These are phyloP conservation scores for Chaetomiaceae sp. DNA, from an alignment of 2,329 filamentous ascomycete species.

Conservation along the genomic window DNA sequence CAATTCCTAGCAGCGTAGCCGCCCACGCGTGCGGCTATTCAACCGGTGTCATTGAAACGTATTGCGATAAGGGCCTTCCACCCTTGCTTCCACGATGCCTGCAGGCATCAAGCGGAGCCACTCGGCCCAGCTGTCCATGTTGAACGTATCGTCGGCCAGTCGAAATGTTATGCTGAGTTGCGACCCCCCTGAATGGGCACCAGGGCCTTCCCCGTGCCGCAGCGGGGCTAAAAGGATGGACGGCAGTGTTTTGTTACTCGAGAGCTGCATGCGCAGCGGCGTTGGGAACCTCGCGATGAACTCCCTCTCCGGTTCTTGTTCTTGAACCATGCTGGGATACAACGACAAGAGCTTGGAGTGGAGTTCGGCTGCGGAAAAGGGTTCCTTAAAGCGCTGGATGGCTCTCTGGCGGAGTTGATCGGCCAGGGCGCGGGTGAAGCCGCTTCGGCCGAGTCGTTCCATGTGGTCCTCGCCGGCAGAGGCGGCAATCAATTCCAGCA, in stretches of 20 bases:
- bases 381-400: slow-evolving; percentile 37
- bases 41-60: slow-evolving; percentile 35
- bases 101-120: slow-evolving; percentile 57
- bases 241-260: slow-evolving; percentile 48
- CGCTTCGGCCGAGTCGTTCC: slow-evolving; percentile 42
- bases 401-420: slow-evolving; percentile 47
- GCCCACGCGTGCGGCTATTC: not conserved
- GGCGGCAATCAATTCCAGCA: slow-evolving; percentile 53
- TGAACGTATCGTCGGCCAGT: slow-evolving; percentile 46
- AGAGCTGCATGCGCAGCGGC: slow-evolving; percentile 52
- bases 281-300: slow-evolving; percentile 46
- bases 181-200: slow-evolving; percentile 37
- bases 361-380: slow-evolving; percentile 49
- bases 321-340: slow-evolving; percentile 49
- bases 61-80: slow-evolving; percentile 45
- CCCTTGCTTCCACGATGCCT: slow-evolving; percentile 50
- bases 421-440: slow-evolving; percentile 48
- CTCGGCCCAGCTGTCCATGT: slow-evolving; percentile 51
- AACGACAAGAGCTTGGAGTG: slow-evolving; percentile 49
- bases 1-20: not conserved
- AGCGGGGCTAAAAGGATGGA: slow-evolving; percentile 52
- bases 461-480: slow-evolving; percentile 50
- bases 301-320: slow-evolving; percentile 45
- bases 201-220: slow-evolving; percentile 36
- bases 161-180: slow-evolving; percentile 49